Evolutionary conservation across 1,284 basidiomycete species (phyloP).

Genomic region (Blastosporella zonata): DNA sequence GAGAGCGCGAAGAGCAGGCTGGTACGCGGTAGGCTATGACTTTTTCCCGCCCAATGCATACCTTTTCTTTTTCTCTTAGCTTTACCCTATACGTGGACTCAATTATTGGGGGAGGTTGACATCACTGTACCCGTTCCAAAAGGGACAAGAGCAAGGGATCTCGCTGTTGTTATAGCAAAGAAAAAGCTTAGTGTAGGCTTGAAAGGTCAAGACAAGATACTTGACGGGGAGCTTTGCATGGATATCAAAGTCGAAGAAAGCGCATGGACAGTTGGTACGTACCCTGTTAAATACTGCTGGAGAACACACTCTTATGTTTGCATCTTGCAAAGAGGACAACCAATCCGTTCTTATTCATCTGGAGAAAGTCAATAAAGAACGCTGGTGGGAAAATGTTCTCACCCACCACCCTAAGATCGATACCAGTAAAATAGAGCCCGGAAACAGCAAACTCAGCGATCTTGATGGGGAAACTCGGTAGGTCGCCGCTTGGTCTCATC

Average conservation of each 20-base stretch:
- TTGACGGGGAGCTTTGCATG: constrained; percentile 90
- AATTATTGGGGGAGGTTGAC: constrained; percentile 87
- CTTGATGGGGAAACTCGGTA: constrained; percentile 91
- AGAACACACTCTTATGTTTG: neutral
- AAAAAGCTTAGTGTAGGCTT: constrained; percentile 81
- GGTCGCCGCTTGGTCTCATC: neutral
- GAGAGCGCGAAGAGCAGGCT: constrained; percentile 81
- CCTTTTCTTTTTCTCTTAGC: constrained; percentile 42
- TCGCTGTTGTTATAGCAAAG: constrained; percentile 76
- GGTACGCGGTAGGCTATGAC: constrained; percentile 48
- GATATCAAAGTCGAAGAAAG: constrained; percentile 96
- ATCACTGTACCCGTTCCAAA: constrained; percentile 81
- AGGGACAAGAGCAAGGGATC: constrained; percentile 81
- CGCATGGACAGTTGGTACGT: constrained; percentile 91
- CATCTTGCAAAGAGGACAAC: constrained; percentile 65
- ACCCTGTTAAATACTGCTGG: neutral
- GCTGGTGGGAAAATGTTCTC: constrained; percentile 98
- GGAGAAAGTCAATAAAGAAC: constrained; percentile 83
- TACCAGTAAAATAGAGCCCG: constrained; percentile 93
- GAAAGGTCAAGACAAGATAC: constrained; percentile 82
- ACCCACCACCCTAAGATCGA: constrained; percentile 96
- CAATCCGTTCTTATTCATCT: constrained; percentile 73
- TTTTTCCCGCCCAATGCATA: constrained; percentile 19
- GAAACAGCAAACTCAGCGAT: constrained; percentile 95
- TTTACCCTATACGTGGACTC: constrained; percentile 91